Percentiles rank a stretch among this genome's conserved stretches.
phyloP scores from a whole-genome alignment of 257 asterid species.

The Perilla frutescens region DNA sequence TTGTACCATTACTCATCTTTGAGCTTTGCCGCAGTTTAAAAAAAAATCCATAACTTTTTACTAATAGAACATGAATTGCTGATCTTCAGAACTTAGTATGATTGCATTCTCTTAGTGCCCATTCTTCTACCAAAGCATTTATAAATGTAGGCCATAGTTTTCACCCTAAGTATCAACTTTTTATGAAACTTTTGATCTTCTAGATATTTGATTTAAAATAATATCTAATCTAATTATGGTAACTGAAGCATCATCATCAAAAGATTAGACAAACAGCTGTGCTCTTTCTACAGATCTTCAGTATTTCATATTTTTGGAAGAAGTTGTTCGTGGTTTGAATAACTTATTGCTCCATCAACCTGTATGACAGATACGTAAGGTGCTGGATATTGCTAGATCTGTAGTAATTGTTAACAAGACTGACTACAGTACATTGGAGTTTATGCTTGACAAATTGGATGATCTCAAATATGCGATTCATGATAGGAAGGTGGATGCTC shows the following conservation, averaged over 20 bases:
- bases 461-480: slow-evolving; percentile 87
- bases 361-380: slow-evolving; percentile 74
- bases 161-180: slow-evolving; percentile 10
- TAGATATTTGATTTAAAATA: slow-evolving; percentile 3
- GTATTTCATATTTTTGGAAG: slow-evolving; percentile 24
- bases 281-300: slow-evolving; percentile 7
- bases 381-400: slow-evolving; percentile 78
- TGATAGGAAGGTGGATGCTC: slow-evolving; percentile 98
- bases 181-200: slow-evolving; percentile 19
- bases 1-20: slow-evolving; percentile 7
- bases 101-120: slow-evolving; percentile 16
- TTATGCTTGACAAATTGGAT: slow-evolving; percentile 75
- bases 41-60: neutral
- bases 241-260: slow-evolving; percentile 18
- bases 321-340: slow-evolving; percentile 27
- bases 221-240: slow-evolving; percentile 14
- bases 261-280: slow-evolving; percentile 14
- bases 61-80: neutral
- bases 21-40: neutral
- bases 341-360: slow-evolving; percentile 43
- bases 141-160: slow-evolving; percentile 10
- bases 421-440: slow-evolving; percentile 80
- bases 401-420: slow-evolving; percentile 69
- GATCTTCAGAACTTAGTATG: neutral
- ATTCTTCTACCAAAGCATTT: slow-evolving; percentile 10